A percentile compares a stretch with the other conserved stretches of the same genome.
Evolutionary conservation across 768 basidiomycete species (phyloP).

Genomic region (Rossbeevera mucosa): DNA sequence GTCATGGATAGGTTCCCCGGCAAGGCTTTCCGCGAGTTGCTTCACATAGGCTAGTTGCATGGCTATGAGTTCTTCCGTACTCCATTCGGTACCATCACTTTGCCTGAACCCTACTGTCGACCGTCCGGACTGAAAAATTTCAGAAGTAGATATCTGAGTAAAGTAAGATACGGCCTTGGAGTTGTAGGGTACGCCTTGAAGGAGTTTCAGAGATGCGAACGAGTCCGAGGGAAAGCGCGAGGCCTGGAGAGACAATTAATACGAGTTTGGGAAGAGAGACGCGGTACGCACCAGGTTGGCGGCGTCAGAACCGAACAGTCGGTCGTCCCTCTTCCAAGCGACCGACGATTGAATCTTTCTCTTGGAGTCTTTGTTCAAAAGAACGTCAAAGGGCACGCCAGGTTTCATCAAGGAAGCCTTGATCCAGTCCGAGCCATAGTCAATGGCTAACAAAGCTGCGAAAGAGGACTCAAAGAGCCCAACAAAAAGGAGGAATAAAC

Average conservation of each 20-base stretch:
- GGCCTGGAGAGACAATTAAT: slow-evolving; percentile 48
- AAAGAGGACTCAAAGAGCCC: slow-evolving; percentile 34
- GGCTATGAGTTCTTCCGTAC: slow-evolving; percentile 84
- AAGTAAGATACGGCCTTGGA: slow-evolving; percentile 58
- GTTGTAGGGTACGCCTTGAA: slow-evolving; percentile 66
- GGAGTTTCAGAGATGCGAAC: slow-evolving; percentile 79
- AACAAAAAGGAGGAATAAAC: slow-evolving; percentile 22
- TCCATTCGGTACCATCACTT: slow-evolving; percentile 67
- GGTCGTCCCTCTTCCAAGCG: slow-evolving; percentile 86
- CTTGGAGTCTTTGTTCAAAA: slow-evolving; percentile 96
- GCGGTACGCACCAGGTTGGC: slow-evolving; percentile 68
- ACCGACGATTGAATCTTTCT: slow-evolving; percentile 89
- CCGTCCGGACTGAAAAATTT: slow-evolving; percentile 51
- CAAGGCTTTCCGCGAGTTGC: slow-evolving; percentile 73
- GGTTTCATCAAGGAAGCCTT: slow-evolving; percentile 96
- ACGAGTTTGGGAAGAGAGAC: background rate
- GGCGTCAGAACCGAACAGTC: slow-evolving; percentile 87
- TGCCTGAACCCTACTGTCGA: slow-evolving; percentile 57
- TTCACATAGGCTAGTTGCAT: slow-evolving; percentile 94
- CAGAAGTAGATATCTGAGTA: slow-evolving; percentile 49
- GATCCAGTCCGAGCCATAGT: slow-evolving; percentile 98
- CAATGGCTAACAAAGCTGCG: slow-evolving; percentile 87
- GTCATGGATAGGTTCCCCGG: slow-evolving; percentile 75
- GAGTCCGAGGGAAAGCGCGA: slow-evolving; percentile 88
- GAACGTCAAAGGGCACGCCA: slow-evolving; percentile 90